Conservation (phyloP, 2,329 filamentous ascomycete species). For the Colletotrichum melonis region DNA sequence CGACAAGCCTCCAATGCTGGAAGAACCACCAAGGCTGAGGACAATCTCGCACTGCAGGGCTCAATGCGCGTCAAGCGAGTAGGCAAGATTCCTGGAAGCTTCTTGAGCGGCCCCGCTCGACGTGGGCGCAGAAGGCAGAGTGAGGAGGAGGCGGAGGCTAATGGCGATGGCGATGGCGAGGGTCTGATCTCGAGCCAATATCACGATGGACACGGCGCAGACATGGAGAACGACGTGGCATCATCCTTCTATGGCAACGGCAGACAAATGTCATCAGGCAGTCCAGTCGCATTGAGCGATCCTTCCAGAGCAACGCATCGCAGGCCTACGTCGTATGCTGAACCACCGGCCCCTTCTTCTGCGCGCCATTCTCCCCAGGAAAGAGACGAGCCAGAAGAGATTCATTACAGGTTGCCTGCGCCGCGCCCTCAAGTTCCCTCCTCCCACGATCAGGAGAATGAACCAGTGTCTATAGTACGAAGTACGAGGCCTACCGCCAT, state of each 20-base stretch:
- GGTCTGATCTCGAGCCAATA: slow-evolving; percentile 54
- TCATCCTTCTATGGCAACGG: slow-evolving; percentile 57
- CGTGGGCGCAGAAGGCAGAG: slow-evolving; percentile 77
- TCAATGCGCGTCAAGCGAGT: slow-evolving; percentile 83
- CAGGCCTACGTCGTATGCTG: slow-evolving; percentile 51
- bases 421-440: slow-evolving; percentile 69
- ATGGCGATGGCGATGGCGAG: slow-evolving; percentile 56
- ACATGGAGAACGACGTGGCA: slow-evolving; percentile 51
- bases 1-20: slow-evolving; percentile 63
- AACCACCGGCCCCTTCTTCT: slow-evolving; percentile 46
- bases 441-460: slow-evolving; percentile 85
- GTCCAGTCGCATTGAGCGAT: slow-evolving; percentile 64
- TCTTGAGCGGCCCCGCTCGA: slow-evolving; percentile 83
- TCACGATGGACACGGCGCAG: slow-evolving; percentile 51
- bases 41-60: slow-evolving; percentile 74
- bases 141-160: slow-evolving; percentile 69
- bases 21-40: slow-evolving; percentile 62
- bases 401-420: slow-evolving; percentile 66
- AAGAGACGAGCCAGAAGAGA: slow-evolving; percentile 52
- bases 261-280: slow-evolving; percentile 67
- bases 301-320: slow-evolving; percentile 55
- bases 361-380: slow-evolving; percentile 46
- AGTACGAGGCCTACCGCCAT: slow-evolving; percentile 67
- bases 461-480: slow-evolving; percentile 77
- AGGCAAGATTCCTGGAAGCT: slow-evolving; percentile 79